These are phyloP conservation scores for Fraxinus excelsior DNA, from an alignment of 257 asterid species.

Conservation along the genomic window DNA sequence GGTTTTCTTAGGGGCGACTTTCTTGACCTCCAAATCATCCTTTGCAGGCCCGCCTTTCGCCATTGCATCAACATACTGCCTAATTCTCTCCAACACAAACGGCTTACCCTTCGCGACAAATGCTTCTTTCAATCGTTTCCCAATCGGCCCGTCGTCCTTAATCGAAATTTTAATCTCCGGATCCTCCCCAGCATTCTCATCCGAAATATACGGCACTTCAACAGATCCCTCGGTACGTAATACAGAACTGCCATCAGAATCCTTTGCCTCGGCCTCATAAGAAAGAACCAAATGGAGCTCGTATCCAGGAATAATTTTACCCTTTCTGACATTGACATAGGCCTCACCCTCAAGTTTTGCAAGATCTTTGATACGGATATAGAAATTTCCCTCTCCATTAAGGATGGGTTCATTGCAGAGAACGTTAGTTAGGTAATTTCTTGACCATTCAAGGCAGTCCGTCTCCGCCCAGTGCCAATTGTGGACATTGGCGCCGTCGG, in stretches of 20 bases:
- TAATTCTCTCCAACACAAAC: constrained; percentile 69
- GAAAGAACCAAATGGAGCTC: constrained; percentile 65
- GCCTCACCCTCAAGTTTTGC: constrained; percentile 87
- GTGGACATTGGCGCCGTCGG: constrained; percentile 94
- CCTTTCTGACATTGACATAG: constrained; percentile 84
- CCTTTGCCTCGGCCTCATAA: constrained; percentile 78
- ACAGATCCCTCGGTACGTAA: constrained; percentile 65
- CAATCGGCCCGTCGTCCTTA: constrained; percentile 77
- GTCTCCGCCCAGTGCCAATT: constrained; percentile 99
- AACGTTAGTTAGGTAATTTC: constrained; percentile 53
- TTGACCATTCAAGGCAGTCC: constrained; percentile 81
- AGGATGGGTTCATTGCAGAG: constrained; percentile 52
- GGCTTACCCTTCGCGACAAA: constrained; percentile 69
- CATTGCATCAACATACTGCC: constrained; percentile 65
- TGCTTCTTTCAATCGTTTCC: constrained; percentile 76
- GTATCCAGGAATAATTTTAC: constrained; percentile 85
- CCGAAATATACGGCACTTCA: constrained; percentile 80
- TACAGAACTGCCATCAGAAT: constrained; percentile 50
- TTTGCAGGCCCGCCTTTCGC: constrained; percentile 85
- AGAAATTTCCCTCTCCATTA: constrained; percentile 71
- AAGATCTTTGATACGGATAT: constrained; percentile 45
- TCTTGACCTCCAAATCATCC: constrained; percentile 83
- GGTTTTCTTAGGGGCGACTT: constrained; percentile 38
- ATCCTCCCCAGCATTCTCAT: constrained; percentile 94
- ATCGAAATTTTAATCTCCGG: constrained; percentile 65